Evolutionary conservation across 148 eudicot genomes (phyloP), one percentile per base, ranked within the genome.

Genomic region (Chenopodium formosanum): DNA sequence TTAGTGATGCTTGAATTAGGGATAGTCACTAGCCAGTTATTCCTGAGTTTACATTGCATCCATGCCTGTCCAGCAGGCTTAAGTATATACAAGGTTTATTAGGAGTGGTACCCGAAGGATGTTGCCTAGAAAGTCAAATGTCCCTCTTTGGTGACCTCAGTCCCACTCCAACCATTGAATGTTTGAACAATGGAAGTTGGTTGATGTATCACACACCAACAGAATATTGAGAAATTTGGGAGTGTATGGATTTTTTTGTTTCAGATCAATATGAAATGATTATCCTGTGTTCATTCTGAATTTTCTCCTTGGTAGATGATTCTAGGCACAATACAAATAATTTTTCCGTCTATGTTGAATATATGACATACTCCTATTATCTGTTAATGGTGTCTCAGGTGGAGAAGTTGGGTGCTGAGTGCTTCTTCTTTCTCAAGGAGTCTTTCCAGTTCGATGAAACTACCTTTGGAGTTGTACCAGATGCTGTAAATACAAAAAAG

Each of bases 401-500:
- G 81, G 99, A 94, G 85, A 96, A 86, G 84, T 56, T 92, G 90
- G 97, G 84, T 2, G 86, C 89, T 66, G 97, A 94, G 13, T 85
- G 94, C 86, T 91, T 90, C 90, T 94, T 96, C 85, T 87, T 88
- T 82, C 90, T 94, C 2, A 87, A 58, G 37, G 89, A 88, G 77
- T 96, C 99, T 14, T 92, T 91, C 80, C 91, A 87, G 12, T 94
- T 84, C 58, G 94, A 90, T 68, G 99, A 96, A 79, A 73, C 84
- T 62, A 91, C 86, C 90, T 91, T 96, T 29, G 99, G 99, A 76
- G 60, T 48, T 74, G 74, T 91, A 71, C 79, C 72, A 3, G 97
- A 94, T 84, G 78, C 74, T 31, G 25, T 90, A 69, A 82, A 75
- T 25, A 68, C 86, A 12, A 96, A 86, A 80, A 90, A 83, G 77